Conservation (phyloP, 345 rosid genomes). For the Psidium guajava region DNA sequence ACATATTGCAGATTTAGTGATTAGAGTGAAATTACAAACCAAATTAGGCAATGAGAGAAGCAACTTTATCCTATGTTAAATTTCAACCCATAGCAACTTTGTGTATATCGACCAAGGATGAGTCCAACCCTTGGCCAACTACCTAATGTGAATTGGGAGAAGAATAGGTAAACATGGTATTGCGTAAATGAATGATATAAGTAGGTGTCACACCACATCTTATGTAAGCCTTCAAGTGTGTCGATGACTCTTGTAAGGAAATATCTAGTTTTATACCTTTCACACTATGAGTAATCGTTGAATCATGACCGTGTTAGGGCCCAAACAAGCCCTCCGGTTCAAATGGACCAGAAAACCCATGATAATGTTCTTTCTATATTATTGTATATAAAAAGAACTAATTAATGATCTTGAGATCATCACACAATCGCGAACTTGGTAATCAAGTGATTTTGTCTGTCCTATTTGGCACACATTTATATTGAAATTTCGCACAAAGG, state of each 20-base stretch:
- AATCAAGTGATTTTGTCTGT: not conserved
- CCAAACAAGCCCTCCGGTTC: not conserved
- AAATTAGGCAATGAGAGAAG: not conserved
- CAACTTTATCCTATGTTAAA: not conserved
- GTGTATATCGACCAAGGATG: not conserved
- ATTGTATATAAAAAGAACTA: not conserved
- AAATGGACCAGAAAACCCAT: not conserved
- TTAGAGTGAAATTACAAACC: not conserved
- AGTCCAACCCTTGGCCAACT: not conserved
- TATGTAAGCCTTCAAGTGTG: not conserved
- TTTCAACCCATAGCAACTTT: not conserved
- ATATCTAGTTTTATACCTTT: not conserved
- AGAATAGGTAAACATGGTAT: not conserved
- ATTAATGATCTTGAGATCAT: not conserved
- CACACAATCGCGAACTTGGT: not conserved
- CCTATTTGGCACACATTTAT: too few species aligned
- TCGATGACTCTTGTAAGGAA: not conserved
- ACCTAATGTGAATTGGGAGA: not conserved
- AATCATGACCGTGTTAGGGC: not conserved
- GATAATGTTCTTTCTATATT: not conserved
- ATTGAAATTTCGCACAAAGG: too few species aligned
- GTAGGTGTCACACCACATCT: not conserved
- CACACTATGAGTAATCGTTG: not conserved
- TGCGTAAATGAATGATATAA: not conserved
- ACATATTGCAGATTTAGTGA: not conserved